Evolutionary conservation across 2,329 filamentous ascomycete species (phyloP), one percentile per base, ranked within the genome.

Genomic region (Drechmeria coniospora): DNA sequence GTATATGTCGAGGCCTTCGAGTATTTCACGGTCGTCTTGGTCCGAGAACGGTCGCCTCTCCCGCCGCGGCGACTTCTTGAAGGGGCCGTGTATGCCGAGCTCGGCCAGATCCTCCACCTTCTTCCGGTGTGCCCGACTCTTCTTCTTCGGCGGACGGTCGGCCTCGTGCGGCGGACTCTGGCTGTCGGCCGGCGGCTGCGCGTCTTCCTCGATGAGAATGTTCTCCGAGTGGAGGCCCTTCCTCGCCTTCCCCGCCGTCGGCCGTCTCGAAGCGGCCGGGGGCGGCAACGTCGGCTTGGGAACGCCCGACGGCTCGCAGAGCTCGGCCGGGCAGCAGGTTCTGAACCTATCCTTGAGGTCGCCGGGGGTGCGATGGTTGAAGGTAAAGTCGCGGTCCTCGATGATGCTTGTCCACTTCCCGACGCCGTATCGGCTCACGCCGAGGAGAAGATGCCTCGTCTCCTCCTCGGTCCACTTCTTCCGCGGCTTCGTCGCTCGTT

Each of bases 331-430:
- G 35, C 71, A 76, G 42, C 71, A 76, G 4, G 72, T 77, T 27
- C 72, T 61, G 41, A 76, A 77, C 9, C 73, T 59, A 44, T 77
- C 72, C 44, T 77, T 77, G 27, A 77, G 46, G 40, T 77, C 72
- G 7, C 68, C 68, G 4, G 70, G 68, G 2, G 65, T 68, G 32
- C 73, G 63, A 11, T 59, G 61, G 39, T 74, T 70, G 50, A 77
- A 77, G 8, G 47, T 57, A 42, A 73, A 77, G 23, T 62, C 62
- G 0, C 61, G 48, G 34, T 77, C 73, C 27, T 73, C 68, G 15
- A 76, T 50, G 18, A 77, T 77, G 31, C 58, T 65, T 7, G 68
- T 74, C 72, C 72, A 77, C 39, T 68, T 71, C 21, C 72, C 73
- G 7, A 77, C 65, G 1, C 73, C 73, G 40, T 77, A 63, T 18